Conservation (phyloP, 2,329 filamentous ascomycete species). For the Aspergillus hortae region DNA sequence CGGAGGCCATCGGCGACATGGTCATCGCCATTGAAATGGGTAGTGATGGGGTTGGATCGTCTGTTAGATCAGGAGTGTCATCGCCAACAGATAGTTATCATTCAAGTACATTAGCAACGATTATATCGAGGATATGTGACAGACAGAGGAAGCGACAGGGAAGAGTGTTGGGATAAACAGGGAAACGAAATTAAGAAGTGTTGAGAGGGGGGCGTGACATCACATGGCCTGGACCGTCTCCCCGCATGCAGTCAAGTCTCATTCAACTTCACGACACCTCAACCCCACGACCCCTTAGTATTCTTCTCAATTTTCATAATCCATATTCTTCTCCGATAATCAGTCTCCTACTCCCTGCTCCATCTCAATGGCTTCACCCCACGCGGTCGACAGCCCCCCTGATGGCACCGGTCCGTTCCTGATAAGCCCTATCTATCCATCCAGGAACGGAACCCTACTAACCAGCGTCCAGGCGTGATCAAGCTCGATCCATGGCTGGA, state of each 20-base stretch:
- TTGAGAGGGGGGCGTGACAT: not conserved
- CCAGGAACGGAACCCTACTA: not conserved
- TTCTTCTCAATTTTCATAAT: not conserved
- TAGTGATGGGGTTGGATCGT: not conserved
- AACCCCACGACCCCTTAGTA: not conserved
- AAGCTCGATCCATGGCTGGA: conserved; percentile 84
- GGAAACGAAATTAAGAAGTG: not conserved
- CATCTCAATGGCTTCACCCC: conserved; percentile 18
- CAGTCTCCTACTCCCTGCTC: not conserved
- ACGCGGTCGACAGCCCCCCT: conserved; percentile 6
- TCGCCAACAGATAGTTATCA: not conserved
- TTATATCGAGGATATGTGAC: not conserved
- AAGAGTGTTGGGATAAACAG: not conserved
- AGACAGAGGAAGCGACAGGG: not conserved
- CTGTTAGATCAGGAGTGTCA: not conserved
- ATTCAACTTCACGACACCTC: not conserved
- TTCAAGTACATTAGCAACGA: too few species aligned
- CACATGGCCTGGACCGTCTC: not conserved
- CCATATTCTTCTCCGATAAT: not conserved
- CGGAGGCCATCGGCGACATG: not conserved
- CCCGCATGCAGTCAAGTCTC: not conserved
- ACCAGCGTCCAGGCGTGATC: conserved; percentile 64
- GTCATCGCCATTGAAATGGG: not conserved
- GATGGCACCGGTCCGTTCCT: conserved; percentile 30
- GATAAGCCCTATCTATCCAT: not conserved